Evolutionary conservation across 164 flowering plant species (phyloP).

Genomic region (Cinnamomum chago): DNA sequence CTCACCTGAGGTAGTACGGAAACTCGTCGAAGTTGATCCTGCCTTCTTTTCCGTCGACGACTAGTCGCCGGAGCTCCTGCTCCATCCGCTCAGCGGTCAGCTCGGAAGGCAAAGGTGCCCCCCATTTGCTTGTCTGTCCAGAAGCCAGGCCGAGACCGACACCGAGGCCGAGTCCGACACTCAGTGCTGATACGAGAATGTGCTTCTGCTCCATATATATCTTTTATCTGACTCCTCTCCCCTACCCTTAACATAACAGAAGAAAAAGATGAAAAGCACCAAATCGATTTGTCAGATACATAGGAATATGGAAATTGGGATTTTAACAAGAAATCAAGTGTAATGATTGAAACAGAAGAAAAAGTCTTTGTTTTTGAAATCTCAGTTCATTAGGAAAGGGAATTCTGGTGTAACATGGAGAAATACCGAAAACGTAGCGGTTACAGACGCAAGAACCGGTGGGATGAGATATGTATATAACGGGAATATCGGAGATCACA

Average conservation of each 20-base stretch:
- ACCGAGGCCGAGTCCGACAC: slow-evolving; percentile 87
- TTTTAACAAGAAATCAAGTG: not conserved
- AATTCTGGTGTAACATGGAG: not conserved
- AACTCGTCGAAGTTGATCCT: slow-evolving; percentile 76
- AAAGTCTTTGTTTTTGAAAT: not conserved
- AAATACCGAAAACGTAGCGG: not conserved
- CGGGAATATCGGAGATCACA: not conserved
- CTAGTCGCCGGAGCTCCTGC: slow-evolving; percentile 56
- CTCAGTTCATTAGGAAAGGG: not conserved
- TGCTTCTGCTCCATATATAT: slow-evolving; percentile 66
- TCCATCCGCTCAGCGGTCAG: slow-evolving; percentile 53
- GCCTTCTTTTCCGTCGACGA: slow-evolving; percentile 69
- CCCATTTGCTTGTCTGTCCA: slow-evolving; percentile 63
- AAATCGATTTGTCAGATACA: not conserved
- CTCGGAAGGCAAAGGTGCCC: slow-evolving; percentile 22
- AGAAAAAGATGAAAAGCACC: not conserved
- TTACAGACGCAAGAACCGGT: not conserved
- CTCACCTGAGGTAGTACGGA: slow-evolving; percentile 80
- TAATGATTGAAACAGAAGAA: not conserved
- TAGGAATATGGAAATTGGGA: not conserved
- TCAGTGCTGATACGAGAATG: slow-evolving; percentile 69
- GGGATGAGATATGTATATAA: not conserved
- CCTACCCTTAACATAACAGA: slow-evolving; percentile 2
- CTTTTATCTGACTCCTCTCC: slow-evolving; percentile 1
- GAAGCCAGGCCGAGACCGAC: slow-evolving; percentile 84